Evolutionary conservation across 768 basidiomycete genomes (phyloP).

Genomic region (Russula foetens): DNA sequence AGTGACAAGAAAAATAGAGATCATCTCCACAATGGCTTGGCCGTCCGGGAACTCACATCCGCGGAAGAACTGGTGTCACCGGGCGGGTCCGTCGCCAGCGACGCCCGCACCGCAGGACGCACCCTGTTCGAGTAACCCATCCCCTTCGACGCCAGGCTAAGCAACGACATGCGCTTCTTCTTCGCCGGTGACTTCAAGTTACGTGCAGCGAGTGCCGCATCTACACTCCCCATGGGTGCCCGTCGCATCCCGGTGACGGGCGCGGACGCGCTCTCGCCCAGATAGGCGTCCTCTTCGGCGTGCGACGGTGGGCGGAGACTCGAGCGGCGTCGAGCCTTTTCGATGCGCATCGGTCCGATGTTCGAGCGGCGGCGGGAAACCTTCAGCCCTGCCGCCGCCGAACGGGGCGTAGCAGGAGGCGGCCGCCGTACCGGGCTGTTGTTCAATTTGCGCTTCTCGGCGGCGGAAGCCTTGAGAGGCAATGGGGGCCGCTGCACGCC

Average conservation of each 20-base stretch:
- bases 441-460: background rate
- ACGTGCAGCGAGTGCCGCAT: constrained; percentile 17
- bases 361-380: constrained; percentile 55
- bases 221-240: constrained; percentile 27
- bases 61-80: constrained; percentile 42
- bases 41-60: constrained; percentile 21
- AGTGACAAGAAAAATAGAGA: background rate
- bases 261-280: constrained; percentile 26
- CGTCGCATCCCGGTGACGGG: constrained; percentile 31
- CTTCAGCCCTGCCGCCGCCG: constrained; percentile 23
- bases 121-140: constrained; percentile 24
- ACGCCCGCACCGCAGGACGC: constrained; percentile 21
- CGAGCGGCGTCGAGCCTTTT: constrained; percentile 66
- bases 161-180: constrained; percentile 52
- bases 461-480: background rate
- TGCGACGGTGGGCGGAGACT: constrained; percentile 70
- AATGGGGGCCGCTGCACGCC: constrained; percentile 6
- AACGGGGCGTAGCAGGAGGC: constrained; percentile 4
- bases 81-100: constrained; percentile 32
- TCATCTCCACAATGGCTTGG: constrained; percentile 56
- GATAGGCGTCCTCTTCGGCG: constrained; percentile 33
- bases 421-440: constrained; percentile 2
- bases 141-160: constrained; percentile 29
- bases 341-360: constrained; percentile 65
- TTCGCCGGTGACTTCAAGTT: constrained; percentile 45